Conservation (phyloP, 2,329 filamentous ascomycete species). For the Xylariaceae sp. region DNA sequence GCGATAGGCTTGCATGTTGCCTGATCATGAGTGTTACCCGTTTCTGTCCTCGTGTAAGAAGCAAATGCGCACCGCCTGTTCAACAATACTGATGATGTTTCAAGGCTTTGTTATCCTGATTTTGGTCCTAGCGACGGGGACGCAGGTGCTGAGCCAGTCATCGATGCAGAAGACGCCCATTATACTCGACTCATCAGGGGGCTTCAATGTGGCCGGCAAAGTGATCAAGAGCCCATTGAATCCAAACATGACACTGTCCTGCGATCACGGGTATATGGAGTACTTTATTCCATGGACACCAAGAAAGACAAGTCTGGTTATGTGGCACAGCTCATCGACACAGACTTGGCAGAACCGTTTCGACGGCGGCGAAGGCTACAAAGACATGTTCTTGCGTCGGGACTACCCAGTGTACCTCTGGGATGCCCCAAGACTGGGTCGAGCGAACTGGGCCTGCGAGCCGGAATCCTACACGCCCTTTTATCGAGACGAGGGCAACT, state of each 20-base stretch:
- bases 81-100: neutral
- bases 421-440: conserved; percentile 35
- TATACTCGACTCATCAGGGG: conserved; percentile 30
- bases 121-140: neutral
- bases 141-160: neutral
- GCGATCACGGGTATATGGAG: conserved; percentile 38
- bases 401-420: conserved; percentile 37
- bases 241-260: conserved; percentile 31
- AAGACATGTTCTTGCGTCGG: conserved; percentile 35
- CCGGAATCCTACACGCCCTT: conserved; percentile 26
- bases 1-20: neutral
- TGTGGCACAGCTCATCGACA: conserved; percentile 38
- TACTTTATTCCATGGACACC: conserved; percentile 34
- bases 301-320: conserved; percentile 32
- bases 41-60: neutral
- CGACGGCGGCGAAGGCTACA: conserved; percentile 37
- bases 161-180: conserved; percentile 15
- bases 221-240: conserved; percentile 28
- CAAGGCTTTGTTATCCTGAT: neutral
- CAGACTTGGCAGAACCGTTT: conserved; percentile 37
- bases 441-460: conserved; percentile 36
- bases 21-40: neutral
- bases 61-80: neutral
- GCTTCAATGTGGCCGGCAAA: conserved; percentile 32
- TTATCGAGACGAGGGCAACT: conserved; percentile 34